Evolutionary conservation across 192 early-diverging fungal genomes (phyloP).

Genomic region (Coemansia sp.): DNA sequence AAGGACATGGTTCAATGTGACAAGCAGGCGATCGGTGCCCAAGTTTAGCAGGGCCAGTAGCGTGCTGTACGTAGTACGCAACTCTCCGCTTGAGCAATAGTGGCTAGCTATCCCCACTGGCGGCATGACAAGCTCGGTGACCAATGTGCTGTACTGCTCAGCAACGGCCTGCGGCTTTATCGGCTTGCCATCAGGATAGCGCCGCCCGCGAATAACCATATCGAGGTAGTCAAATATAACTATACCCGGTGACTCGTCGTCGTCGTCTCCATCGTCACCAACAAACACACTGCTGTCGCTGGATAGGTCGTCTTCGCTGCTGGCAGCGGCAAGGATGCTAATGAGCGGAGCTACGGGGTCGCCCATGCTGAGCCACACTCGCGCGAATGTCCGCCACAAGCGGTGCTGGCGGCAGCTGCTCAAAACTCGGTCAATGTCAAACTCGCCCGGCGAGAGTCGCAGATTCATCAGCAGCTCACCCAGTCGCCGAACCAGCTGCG

Average conservation of each 20-base stretch:
- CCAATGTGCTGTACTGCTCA: slow-evolving; percentile 37
- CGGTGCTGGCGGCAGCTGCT: slow-evolving; percentile 33
- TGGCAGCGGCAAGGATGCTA: slow-evolving; percentile 22
- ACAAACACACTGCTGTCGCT: not conserved
- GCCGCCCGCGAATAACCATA: slow-evolving; percentile 42
- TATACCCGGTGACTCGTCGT: slow-evolving; percentile 29
- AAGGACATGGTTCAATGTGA: slow-evolving; percentile 29
- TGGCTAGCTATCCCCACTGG: slow-evolving; percentile 16
- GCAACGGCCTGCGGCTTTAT: slow-evolving; percentile 35
- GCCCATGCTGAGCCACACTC: slow-evolving; percentile 48
- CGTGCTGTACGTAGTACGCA: slow-evolving; percentile 15
- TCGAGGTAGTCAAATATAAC: slow-evolving; percentile 50
- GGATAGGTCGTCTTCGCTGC: not conserved
- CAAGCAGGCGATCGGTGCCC: slow-evolving; percentile 29
- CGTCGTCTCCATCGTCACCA: not conserved
- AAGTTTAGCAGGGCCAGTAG: slow-evolving; percentile 28
- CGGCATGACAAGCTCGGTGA: slow-evolving; percentile 33
- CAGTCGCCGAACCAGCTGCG: slow-evolving; percentile 32
- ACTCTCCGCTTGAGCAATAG: not conserved
- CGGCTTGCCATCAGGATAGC: slow-evolving; percentile 37
- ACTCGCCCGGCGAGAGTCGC: slow-evolving; percentile 38
- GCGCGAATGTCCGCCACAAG: slow-evolving; percentile 54
- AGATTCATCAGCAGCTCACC: slow-evolving; percentile 36
- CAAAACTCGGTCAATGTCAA: slow-evolving; percentile 48
- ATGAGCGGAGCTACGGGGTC: slow-evolving; percentile 40